Evolutionary conservation across 352 stramenopile species (phyloP).

Genomic region (Phytophthora ohioensis): DNA sequence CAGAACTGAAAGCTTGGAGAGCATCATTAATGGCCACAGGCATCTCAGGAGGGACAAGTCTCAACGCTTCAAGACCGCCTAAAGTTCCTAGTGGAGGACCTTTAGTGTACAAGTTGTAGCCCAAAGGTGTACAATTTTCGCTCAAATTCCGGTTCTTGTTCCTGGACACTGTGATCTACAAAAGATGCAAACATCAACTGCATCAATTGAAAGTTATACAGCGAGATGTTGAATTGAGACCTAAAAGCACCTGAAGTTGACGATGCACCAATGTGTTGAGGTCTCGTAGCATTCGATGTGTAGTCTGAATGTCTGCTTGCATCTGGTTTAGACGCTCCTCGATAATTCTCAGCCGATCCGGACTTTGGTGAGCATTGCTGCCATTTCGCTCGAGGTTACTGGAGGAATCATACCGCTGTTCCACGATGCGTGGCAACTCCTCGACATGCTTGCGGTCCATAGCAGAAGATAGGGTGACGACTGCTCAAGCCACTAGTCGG

Average conservation of each 20-base stretch:
- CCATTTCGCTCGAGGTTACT: not conserved
- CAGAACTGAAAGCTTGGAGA: constrained; percentile 14
- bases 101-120: constrained; percentile 27
- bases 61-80: constrained; percentile 26
- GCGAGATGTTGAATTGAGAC: not conserved
- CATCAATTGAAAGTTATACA: not conserved
- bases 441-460: constrained; percentile 21
- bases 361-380: constrained; percentile 1
- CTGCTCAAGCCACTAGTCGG: constrained; percentile 22
- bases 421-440: constrained; percentile 23
- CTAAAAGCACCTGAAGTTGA: constrained; percentile 52
- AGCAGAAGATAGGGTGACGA: constrained; percentile 7
- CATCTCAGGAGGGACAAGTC: constrained; percentile 31
- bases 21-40: constrained; percentile 20
- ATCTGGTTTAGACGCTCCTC: constrained; percentile 58
- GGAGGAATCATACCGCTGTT: constrained; percentile 16
- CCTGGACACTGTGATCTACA: constrained; percentile 34
- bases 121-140: constrained; percentile 38
- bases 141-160: constrained; percentile 50
- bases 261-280: constrained; percentile 55
- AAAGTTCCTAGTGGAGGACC: constrained; percentile 10
- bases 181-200: not conserved
- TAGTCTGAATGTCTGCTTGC: constrained; percentile 47
- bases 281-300: constrained; percentile 62
- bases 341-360: constrained; percentile 25